A percentile compares a stretch with the other conserved stretches of the same genome.
Evolutionary conservation across 1,284 basidiomycete species (phyloP).

Genomic region (Sanghuangporus baumii): DNA sequence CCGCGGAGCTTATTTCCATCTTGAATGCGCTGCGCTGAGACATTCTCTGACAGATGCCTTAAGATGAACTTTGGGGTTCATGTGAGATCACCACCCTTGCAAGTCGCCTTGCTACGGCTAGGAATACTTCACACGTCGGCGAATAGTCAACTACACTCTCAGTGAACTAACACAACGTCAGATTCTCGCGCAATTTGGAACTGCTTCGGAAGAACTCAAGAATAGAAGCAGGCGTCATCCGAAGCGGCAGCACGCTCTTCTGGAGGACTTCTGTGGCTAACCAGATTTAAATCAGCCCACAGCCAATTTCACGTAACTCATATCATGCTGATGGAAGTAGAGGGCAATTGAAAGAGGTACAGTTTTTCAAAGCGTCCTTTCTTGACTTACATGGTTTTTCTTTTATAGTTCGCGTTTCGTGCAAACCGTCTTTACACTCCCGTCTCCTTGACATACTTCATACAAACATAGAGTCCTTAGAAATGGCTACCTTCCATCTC

Average conservation of each 20-base stretch:
- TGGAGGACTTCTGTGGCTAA: not conserved
- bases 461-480: too few species aligned
- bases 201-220: conserved; percentile 1
- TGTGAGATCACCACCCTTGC: not conserved
- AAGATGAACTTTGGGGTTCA: too few species aligned
- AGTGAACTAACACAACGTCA: not conserved
- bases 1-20: too few species aligned
- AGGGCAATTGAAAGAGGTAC: not conserved
- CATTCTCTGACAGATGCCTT: too few species aligned
- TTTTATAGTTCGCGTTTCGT: too few species aligned
- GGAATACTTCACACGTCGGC: too few species aligned
- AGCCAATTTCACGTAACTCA: not conserved
- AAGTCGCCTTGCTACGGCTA: not conserved
- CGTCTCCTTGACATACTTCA: too few species aligned
- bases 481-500: not conserved
- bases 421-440: too few species aligned
- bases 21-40: too few species aligned
- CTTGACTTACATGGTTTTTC: too few species aligned
- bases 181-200: not conserved
- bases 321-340: not conserved
- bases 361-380: too few species aligned
- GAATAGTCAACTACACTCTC: too few species aligned
- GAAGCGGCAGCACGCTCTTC: not conserved
- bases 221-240: not conserved
- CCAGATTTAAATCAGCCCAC: not conserved